Conservation (phyloP, 768 basidiomycete genomes). For the Clitopilus passeckerianus region DNA sequence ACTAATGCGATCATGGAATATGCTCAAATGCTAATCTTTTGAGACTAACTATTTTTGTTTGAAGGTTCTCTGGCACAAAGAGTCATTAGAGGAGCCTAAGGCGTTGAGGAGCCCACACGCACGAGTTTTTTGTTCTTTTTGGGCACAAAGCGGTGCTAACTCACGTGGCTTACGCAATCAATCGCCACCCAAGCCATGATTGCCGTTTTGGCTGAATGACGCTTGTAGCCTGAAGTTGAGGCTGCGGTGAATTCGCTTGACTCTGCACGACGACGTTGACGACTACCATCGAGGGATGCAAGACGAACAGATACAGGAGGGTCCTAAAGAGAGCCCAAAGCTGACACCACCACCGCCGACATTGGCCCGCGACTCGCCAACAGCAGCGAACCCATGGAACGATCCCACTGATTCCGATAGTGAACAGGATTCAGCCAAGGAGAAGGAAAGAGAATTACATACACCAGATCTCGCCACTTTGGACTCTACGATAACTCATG, state of each 20-base stretch:
- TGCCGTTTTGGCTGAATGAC: conserved; percentile 4
- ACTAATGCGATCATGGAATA: not conserved
- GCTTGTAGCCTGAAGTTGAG: not conserved
- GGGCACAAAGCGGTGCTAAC: not conserved
- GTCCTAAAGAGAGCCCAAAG: not conserved
- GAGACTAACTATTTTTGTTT: not conserved
- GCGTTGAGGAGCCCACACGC: not conserved
- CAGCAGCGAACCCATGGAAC: conserved; percentile 37
- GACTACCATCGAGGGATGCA: not conserved
- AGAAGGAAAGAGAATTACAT: conserved; percentile 18
- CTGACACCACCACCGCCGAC: not conserved
- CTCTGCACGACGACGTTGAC: conserved; percentile 10
- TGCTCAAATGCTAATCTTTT: not conserved
- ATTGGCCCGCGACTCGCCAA: conserved; percentile 8
- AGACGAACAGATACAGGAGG: not conserved
- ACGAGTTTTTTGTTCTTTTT: no score
- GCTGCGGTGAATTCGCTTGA: conserved; percentile 3
- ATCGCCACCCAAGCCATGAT: not conserved
- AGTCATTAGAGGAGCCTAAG: not conserved
- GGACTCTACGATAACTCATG: conserved; percentile 33
- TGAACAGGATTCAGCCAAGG: conserved; percentile 9
- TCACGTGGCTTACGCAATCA: not conserved
- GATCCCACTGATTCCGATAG: conserved; percentile 19
- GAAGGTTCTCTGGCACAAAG: not conserved
- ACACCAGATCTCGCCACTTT: conserved; percentile 40